phyloP scores from a whole-genome alignment of 495 filamentous ascomycete species.

The Aspergillus coremiiformis region DNA sequence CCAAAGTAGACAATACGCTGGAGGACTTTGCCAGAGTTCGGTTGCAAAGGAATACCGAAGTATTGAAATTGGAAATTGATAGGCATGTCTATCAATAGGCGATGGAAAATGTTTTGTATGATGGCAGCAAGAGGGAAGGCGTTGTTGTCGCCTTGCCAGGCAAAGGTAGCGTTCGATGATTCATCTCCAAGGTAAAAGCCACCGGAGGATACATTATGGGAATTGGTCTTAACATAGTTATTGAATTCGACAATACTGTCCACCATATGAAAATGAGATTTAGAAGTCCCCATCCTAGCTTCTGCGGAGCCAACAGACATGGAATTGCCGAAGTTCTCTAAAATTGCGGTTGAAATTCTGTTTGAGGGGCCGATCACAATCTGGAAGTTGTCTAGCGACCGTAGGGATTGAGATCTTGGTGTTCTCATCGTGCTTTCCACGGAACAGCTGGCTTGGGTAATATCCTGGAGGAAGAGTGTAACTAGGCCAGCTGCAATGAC shows the following conservation, averaged over 20 bases:
- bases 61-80: slow-evolving; percentile 59
- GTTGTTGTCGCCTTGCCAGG: slow-evolving; percentile 46
- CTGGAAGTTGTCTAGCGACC: slow-evolving; percentile 31
- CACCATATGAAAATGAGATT: slow-evolving; percentile 46
- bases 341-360: slow-evolving; percentile 32
- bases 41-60: slow-evolving; percentile 63
- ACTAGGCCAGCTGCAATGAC: slow-evolving; percentile 68
- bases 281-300: slow-evolving; percentile 9
- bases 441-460: slow-evolving; percentile 50
- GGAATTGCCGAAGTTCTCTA: slow-evolving; percentile 34
- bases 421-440: slow-evolving; percentile 34
- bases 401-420: slow-evolving; percentile 31
- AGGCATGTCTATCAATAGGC: slow-evolving; percentile 53
- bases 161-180: slow-evolving; percentile 47
- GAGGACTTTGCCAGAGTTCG: slow-evolving; percentile 59
- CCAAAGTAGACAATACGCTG: slow-evolving; percentile 75
- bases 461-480: slow-evolving; percentile 59
- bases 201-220: slow-evolving; percentile 62
- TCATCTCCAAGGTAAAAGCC: slow-evolving; percentile 64
- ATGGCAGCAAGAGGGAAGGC: slow-evolving; percentile 51
- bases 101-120: slow-evolving; percentile 65
- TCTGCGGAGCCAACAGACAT: slow-evolving; percentile 23
- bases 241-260: slow-evolving; percentile 61
- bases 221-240: slow-evolving; percentile 50
- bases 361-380: slow-evolving; percentile 57